Evolutionary conservation across 2,329 filamentous ascomycete genomes (phyloP).

Genomic region (Phialemoniopsis sp.): DNA sequence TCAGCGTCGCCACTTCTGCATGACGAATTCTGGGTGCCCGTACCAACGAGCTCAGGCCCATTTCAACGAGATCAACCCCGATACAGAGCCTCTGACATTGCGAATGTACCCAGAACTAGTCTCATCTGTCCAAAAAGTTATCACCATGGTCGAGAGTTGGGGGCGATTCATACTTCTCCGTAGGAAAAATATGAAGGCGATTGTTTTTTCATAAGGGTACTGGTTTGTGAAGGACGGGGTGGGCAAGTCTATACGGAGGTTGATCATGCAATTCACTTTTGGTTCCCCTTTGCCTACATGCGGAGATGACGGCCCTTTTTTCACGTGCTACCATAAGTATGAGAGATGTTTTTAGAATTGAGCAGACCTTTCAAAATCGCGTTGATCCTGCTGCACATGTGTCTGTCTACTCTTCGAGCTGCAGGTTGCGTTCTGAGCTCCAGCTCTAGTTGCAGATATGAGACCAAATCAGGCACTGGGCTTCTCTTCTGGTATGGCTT

Average conservation of each 20-base stretch:
- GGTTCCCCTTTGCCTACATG: constrained; percentile 10
- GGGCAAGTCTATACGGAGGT: constrained; percentile 47
- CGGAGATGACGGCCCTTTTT: neutral
- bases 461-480: no score
- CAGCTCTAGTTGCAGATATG: no score
- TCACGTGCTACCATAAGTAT: constrained; percentile 3
- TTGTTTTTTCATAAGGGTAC: constrained; percentile 46
- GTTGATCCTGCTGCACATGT: neutral
- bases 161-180: constrained; percentile 40
- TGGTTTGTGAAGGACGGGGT: constrained; percentile 41
- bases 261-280: constrained; percentile 53
- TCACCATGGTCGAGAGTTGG: constrained; percentile 50
- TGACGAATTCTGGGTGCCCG: no score
- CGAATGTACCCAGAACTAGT: constrained; percentile 45
- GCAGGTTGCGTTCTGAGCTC: no score
- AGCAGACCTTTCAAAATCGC: neutral
- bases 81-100: constrained; percentile 37
- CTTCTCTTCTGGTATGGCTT: neutral
- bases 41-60: constrained; percentile 28
- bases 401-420: no score
- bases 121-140: constrained; percentile 56
- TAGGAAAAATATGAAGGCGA: constrained; percentile 40
- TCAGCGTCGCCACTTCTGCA: no score
- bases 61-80: constrained; percentile 39
- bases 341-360: neutral